Base-by-base conservation (phyloP, 495 filamentous ascomycete genomes). In the Aspergillus haitiensis region DNA sequence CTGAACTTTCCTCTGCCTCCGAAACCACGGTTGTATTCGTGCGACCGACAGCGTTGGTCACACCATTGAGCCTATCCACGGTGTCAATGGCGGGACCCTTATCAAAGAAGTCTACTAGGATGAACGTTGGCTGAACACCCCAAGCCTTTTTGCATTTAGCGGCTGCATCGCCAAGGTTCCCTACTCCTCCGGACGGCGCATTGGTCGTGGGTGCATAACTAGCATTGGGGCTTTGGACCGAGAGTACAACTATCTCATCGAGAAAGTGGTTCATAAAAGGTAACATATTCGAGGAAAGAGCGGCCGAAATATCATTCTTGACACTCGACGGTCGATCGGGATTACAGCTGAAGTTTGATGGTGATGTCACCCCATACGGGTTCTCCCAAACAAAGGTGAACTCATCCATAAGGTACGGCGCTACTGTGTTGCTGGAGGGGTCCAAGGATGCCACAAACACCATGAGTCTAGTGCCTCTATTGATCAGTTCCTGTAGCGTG, bases 381-480 rank as follows among this genome's bases (percentile, higher is more conserved):
- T 88, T 91, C 71, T 93, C 90, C 82, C 88, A 92, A 70, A 92
- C 74, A 67, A 86, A 88, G 46, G 74, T 80, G 71, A 90, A 92
- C 70, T 93, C 82, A 68, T 89, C 82, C 54, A 91, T 76, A 7
- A 92, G 82, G 76, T 90, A 91, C 0, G 85, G 81, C 58, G 83
- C 80, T 0, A 63, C 57, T 9, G 73, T 64, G 52, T 79, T 78
- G 42, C 56, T 61, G 16, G 68, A 64, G 6, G 74, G 56, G 40
- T 69, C 69, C 50, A 88, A 64, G 27, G 77, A 78, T 6, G 87
- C 80, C 61, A 91, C 76, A 63, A 89, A 91, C 8, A 81, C 80
- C 55, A 91, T 78, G 1, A 93, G 76, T 0, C 88, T 84, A 7
- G 78, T 88, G 59, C 83, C 82, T 39, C 80, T 70, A 49, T 68